A percentile compares a stretch with the other conserved stretches of the same genome.
phyloP scores from a whole-genome alignment of 2,329 filamentous ascomycete genomes.

The Colletotrichum eremochloae region DNA sequence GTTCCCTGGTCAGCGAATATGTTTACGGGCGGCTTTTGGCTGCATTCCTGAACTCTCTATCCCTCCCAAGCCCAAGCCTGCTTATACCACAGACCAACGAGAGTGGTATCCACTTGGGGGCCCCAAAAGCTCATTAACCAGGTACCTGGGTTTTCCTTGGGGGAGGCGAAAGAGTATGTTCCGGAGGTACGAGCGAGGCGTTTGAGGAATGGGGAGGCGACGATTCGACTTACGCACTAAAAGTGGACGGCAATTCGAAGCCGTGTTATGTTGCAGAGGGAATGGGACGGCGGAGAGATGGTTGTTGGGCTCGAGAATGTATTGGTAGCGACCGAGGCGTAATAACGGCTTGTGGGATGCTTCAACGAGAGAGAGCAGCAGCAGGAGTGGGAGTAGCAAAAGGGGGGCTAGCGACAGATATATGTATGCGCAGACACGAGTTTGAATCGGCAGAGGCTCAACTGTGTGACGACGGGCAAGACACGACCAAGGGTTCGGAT shows the following conservation, averaged over 20 bases:
- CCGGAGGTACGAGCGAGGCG: conserved; percentile 7
- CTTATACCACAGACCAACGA: neutral
- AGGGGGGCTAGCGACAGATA: conserved; percentile 4
- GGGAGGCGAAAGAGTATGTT: neutral
- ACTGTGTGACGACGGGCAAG: conserved; percentile 34
- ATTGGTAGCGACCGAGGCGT: conserved; percentile 23
- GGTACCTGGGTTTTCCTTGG: conserved; percentile 9
- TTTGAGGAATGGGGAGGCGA: conserved; percentile 20
- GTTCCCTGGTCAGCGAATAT: conserved; percentile 42
- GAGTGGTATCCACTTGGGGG: conserved; percentile 9
- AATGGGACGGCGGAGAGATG: neutral
- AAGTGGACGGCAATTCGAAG: neutral
- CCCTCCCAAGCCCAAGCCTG: neutral
- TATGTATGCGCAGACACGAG: conserved; percentile 34
- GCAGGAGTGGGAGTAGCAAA: conserved; percentile 4
- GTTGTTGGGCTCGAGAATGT: conserved; percentile 13
- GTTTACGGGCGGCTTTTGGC: conserved; percentile 4
- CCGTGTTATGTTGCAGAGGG: conserved; percentile 12
- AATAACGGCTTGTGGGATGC: neutral
- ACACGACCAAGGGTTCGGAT: conserved; percentile 10
- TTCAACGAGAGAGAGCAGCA: conserved; percentile 1
- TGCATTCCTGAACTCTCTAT: conserved; percentile 39
- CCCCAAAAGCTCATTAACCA: conserved; percentile 12
- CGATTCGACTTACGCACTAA: conserved; percentile 28
- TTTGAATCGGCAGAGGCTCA: neutral